Percentiles rank a stretch among this genome's conserved stretches.
Evolutionary conservation across 768 basidiomycete genomes (phyloP).

Genomic region (Mycena galopus): DNA sequence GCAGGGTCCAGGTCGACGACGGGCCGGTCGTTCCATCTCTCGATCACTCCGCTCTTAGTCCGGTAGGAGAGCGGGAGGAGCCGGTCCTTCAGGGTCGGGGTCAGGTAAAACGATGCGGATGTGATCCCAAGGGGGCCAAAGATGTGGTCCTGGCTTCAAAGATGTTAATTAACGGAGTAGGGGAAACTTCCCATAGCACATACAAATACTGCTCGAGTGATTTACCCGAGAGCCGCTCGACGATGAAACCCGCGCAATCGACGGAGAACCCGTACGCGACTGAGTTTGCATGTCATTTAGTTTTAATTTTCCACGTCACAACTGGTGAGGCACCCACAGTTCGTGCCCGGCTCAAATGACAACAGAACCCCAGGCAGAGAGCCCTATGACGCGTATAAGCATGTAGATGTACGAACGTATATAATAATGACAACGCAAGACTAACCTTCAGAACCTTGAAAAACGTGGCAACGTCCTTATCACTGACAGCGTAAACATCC

Average conservation of each 20-base stretch:
- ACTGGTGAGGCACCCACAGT: not conserved
- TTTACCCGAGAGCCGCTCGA: slow-evolving; percentile 43
- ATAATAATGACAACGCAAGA: not conserved
- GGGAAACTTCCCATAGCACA: slow-evolving; percentile 8
- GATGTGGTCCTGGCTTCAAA: slow-evolving; percentile 38
- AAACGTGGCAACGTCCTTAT: slow-evolving; percentile 4
- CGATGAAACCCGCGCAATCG: slow-evolving; percentile 45
- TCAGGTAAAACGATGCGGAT: slow-evolving; percentile 40
- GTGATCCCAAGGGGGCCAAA: slow-evolving; percentile 38
- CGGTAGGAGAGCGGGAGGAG: slow-evolving; percentile 32
- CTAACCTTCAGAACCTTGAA: slow-evolving; percentile 25
- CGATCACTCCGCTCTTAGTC: slow-evolving; percentile 26
- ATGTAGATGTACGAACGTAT: not conserved
- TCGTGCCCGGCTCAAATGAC: slow-evolving; percentile 45
- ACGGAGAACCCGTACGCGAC: slow-evolving; percentile 40
- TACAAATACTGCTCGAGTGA: slow-evolving; percentile 47
- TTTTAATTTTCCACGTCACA: no score
- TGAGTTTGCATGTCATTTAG: no score
- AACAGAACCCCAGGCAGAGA: slow-evolving; percentile 42
- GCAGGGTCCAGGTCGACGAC: slow-evolving; percentile 32
- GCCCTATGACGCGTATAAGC: slow-evolving; percentile 31
- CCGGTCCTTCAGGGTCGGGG: slow-evolving; percentile 32
- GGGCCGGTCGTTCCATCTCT: slow-evolving; percentile 25
- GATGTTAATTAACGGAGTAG: no score
- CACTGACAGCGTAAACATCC: no score